These are phyloP conservation scores for Lophiotrema nucula DNA, from an alignment of 495 filamentous ascomycete species.

Conservation along the genomic window DNA sequence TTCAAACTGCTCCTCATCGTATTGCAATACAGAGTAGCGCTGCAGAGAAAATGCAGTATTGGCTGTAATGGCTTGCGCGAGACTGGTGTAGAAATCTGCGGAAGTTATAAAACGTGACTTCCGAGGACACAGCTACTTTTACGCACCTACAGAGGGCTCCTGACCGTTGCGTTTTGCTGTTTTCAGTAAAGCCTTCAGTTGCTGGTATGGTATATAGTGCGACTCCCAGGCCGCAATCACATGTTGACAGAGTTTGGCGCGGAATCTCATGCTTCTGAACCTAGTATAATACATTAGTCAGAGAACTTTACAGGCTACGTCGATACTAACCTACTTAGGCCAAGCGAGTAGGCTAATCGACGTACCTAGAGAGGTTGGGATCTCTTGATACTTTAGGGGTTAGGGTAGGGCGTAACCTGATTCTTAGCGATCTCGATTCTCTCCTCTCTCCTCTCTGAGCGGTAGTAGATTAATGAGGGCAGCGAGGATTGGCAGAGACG, in stretches of 20 bases:
- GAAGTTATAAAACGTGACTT: conserved; percentile 1
- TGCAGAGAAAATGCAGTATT: conserved; percentile 12
- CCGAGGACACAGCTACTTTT: background rate
- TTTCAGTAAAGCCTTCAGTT: conserved; percentile 9
- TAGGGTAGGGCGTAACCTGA: too few relatives aligned
- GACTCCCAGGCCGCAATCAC: conserved; percentile 3
- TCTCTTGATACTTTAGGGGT: too few relatives aligned
- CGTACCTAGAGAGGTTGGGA: too few relatives aligned
- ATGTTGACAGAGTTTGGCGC: background rate
- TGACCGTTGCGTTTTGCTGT: conserved; percentile 3
- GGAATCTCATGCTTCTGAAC: conserved; percentile 6
- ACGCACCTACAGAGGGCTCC: conserved; percentile 6
- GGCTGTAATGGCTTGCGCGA: conserved; percentile 4
- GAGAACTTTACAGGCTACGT: too few relatives aligned
- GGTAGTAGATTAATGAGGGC: too few relatives aligned
- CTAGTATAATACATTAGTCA: too few relatives aligned
- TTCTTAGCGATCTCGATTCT: too few relatives aligned
- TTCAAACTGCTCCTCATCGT: conserved; percentile 1
- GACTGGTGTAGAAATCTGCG: conserved; percentile 4
- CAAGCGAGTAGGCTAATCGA: too few relatives aligned
- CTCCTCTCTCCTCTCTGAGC: too few relatives aligned
- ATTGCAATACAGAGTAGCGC: conserved; percentile 1
- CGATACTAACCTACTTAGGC: too few relatives aligned
- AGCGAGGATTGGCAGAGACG: too few relatives aligned
- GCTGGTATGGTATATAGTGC: conserved; percentile 11